A percentile compares a stretch with the other conserved stretches of the same genome.
Conservation (phyloP, 2,329 filamentous ascomycete genomes). For the Aspergillus caelatus region DNA sequence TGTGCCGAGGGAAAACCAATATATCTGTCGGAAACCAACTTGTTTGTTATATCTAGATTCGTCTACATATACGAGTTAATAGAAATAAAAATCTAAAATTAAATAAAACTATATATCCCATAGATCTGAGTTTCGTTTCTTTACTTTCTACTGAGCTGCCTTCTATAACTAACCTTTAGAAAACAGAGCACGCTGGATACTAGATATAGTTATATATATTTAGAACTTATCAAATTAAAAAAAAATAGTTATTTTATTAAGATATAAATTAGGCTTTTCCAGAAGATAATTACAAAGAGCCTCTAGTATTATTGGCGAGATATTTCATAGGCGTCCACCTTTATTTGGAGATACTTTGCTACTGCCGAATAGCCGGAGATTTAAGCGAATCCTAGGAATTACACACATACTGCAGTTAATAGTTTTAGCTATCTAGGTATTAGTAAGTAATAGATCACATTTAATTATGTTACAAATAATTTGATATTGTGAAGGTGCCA, state of each 20-base stretch:
- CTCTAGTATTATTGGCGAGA: conserved; percentile 33
- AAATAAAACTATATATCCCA: conserved; percentile 35
- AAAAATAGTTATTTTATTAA: conserved; percentile 35
- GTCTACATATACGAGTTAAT: too few species aligned
- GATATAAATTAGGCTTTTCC: conserved; percentile 34
- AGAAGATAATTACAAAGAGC: conserved; percentile 33
- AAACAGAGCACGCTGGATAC: conserved; percentile 24
- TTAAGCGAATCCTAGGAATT: conserved; percentile 1
- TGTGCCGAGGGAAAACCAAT: conserved; percentile 33
- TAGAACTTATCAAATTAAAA: conserved; percentile 32
- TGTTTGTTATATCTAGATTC: conserved; percentile 33
- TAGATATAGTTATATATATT: conserved; percentile 17
- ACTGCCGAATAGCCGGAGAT: conserved; percentile 14
- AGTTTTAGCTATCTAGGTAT: conserved; percentile 3
- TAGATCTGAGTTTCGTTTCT: conserved; percentile 36
- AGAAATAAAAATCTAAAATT: conserved; percentile 26
- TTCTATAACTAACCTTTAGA: conserved; percentile 38
- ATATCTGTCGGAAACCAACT: conserved; percentile 34
- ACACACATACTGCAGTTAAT: conserved; percentile 1
- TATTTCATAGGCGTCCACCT: conserved; percentile 19
- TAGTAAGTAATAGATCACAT: background rate
- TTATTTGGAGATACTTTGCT: conserved; percentile 16
- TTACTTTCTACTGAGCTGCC: conserved; percentile 28
- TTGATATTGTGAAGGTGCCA: background rate
- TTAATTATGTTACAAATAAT: conserved; percentile 1